phyloP scores from a whole-genome alignment of 192 early-diverging fungal species.

The Phycomyces nitens region DNA sequence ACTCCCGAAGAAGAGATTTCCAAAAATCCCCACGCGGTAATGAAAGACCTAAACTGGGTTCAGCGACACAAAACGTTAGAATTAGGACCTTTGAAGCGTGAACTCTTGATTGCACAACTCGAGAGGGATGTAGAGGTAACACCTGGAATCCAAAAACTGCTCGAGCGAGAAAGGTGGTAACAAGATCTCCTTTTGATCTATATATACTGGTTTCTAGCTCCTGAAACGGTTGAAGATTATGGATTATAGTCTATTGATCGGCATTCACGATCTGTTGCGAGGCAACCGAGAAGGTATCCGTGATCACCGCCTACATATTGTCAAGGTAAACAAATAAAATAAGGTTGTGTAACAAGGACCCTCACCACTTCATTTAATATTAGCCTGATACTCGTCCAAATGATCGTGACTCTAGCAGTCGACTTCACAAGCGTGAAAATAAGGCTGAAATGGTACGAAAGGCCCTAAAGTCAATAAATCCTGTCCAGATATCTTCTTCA shows the following conservation, averaged over 20 bases:
- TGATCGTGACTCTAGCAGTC: conserved; percentile 27
- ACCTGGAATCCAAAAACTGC: too few relatives aligned
- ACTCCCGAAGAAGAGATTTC: conserved; percentile 71
- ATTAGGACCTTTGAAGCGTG: conserved; percentile 78
- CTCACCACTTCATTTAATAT: conserved; percentile 39
- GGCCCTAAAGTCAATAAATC: conserved; percentile 53
- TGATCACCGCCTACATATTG: conserved; percentile 85
- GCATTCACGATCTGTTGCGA: conserved; percentile 80
- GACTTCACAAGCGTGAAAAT: conserved; percentile 44
- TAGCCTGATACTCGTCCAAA: conserved; percentile 33
- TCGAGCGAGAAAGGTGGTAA: neutral
- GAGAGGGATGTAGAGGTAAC: conserved; percentile 71
- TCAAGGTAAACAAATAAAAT: conserved; percentile 44
- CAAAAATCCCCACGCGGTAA: conserved; percentile 78
- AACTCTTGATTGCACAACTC: conserved; percentile 77
- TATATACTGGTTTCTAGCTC: conserved; percentile 41
- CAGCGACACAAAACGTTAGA: conserved; percentile 65
- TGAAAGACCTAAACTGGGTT: conserved; percentile 97
- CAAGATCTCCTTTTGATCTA: neutral
- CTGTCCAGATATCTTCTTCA: conserved; percentile 55
- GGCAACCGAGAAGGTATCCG: conserved; percentile 91
- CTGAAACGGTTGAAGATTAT: conserved; percentile 80
- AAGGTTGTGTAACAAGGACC: conserved; percentile 18
- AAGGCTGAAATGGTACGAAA: conserved; percentile 49
- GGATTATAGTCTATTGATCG: conserved; percentile 96